Percentiles rank a stretch among this genome's conserved stretches.
Conservation (phyloP, 768 basidiomycete genomes). For the Brasilioporus rufonigricans region DNA sequence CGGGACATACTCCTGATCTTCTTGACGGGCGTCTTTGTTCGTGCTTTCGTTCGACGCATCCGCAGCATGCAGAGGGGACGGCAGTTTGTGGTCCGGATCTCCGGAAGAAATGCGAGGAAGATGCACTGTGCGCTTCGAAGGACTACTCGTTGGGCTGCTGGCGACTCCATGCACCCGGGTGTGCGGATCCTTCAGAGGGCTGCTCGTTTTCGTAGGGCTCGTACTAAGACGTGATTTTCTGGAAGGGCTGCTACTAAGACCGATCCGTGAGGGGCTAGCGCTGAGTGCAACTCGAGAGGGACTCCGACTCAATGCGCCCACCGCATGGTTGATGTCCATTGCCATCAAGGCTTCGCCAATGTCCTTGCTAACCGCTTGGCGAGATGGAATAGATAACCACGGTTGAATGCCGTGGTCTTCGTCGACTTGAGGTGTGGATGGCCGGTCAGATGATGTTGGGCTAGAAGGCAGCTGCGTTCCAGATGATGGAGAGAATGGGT, state of each 20-base stretch:
- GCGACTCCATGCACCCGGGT: slow-evolving; percentile 3
- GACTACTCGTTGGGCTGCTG: slow-evolving; percentile 20
- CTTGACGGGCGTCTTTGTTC: slow-evolving; percentile 1
- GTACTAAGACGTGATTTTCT: slow-evolving; percentile 23
- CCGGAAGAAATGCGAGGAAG: slow-evolving; percentile 23
- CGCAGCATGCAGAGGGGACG: slow-evolving; percentile 7
- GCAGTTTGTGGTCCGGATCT: slow-evolving; percentile 6
- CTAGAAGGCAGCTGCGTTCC: slow-evolving; percentile 6
- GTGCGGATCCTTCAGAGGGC: slow-evolving; percentile 16
- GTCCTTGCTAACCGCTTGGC: slow-evolving; percentile 15
- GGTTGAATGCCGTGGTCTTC: slow-evolving; percentile 24
- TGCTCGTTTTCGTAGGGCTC: slow-evolving; percentile 21
- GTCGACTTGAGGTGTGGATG: slow-evolving; percentile 21
- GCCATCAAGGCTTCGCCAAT: slow-evolving; percentile 38
- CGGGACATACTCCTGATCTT: slow-evolving; percentile 1
- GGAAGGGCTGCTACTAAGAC: slow-evolving; percentile 20
- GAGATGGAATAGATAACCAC: slow-evolving; percentile 30
- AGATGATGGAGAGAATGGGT: slow-evolving; percentile 5
- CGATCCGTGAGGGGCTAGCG: slow-evolving; percentile 21
- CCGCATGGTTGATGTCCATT: slow-evolving; percentile 29
- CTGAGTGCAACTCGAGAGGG: slow-evolving; percentile 20
- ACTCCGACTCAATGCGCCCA: slow-evolving; percentile 21
- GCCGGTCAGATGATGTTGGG: slow-evolving; percentile 11
- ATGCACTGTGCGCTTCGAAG: slow-evolving; percentile 18
- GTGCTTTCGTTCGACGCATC: not conserved